Base-by-base conservation (phyloP, 2,329 filamentous ascomycete species). In the Pseudogymnoascus sp. region DNA sequence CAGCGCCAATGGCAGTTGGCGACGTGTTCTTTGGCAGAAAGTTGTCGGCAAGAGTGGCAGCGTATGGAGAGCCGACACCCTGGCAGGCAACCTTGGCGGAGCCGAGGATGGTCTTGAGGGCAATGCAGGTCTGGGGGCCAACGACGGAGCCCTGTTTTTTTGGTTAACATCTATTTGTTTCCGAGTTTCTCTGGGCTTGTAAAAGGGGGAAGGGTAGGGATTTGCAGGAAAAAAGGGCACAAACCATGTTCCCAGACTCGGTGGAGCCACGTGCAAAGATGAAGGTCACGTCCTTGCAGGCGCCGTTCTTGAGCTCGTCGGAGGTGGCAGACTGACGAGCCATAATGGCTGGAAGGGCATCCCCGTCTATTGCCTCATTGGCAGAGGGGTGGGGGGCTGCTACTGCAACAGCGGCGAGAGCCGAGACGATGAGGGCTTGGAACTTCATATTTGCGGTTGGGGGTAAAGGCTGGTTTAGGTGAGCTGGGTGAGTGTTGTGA, bases 231-330 rank as follows among this genome's bases (percentile, higher is more conserved):
- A 25, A 12, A n/a, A 12, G 5, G 12, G 5, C 12, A 59, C 60
- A 63, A 70, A 78, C 77, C 68, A 81, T 75, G 68, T 80, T 79
- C n/a, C 79, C 79, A 5, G 70, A 66, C 65, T 81, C 79, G 12
- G 74, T 77, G 10, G 78, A 79, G 25, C 77, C 79, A 52, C 79
- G 75, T 8, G 79, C 78, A 64, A 77, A 81, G 55, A 80, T 76
- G 59, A 81, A 77, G 27, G 78, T 75, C 21, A 79, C 69, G 31
- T 73, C 70, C 65, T 70, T 72, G 69, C 78, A 80, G 6, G 62
- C 66, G 25, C 63, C 58, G 13, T 37, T 29, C 5, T 58, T 64
- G 36, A 61, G 65, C 18, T 67, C 66, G 13, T 65, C 64, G 1
- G 55, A 60, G 58, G 18, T 59, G 18, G 58, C 10, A 27, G 58